Evolutionary conservation across 495 filamentous ascomycete species (phyloP).

Genomic region (Apodospora peruviana): DNA sequence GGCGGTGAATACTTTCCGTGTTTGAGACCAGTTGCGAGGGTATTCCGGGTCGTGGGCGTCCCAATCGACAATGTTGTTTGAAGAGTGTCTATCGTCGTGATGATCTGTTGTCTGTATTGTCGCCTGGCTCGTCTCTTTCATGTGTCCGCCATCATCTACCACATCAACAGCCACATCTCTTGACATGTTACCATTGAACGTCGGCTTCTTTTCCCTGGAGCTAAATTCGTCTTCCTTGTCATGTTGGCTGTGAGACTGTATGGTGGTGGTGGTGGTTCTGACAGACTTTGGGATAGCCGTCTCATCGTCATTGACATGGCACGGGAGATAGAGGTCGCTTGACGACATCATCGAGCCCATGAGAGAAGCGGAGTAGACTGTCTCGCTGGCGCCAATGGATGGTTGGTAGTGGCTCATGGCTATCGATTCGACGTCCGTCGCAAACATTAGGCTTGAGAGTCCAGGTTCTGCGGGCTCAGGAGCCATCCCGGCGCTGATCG

Average conservation of each 20-base stretch:
- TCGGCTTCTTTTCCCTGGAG: no score
- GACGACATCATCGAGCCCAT: background rate
- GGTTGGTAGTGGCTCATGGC: no score
- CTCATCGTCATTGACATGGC: background rate
- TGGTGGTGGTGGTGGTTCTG: background rate
- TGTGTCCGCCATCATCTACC: background rate
- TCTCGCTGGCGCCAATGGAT: no score
- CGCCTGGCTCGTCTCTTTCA: background rate
- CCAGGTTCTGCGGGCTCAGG: no score
- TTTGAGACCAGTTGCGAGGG: background rate
- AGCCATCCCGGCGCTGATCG: no score
- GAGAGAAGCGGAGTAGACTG: no score
- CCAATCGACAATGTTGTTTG: background rate
- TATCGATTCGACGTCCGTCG: no score
- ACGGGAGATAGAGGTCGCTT: background rate
- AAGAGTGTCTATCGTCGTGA: background rate
- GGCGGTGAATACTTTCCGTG: background rate
- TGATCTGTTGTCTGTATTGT: background rate
- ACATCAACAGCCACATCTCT: background rate
- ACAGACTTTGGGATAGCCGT: background rate
- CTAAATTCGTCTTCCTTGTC: no score
- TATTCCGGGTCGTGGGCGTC: background rate
- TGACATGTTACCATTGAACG: no score
- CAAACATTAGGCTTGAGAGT: no score
- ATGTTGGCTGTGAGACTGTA: background rate